Evolutionary conservation across 2,329 filamentous ascomycete genomes (phyloP).

Genomic region (Penicillium sumatraense): DNA sequence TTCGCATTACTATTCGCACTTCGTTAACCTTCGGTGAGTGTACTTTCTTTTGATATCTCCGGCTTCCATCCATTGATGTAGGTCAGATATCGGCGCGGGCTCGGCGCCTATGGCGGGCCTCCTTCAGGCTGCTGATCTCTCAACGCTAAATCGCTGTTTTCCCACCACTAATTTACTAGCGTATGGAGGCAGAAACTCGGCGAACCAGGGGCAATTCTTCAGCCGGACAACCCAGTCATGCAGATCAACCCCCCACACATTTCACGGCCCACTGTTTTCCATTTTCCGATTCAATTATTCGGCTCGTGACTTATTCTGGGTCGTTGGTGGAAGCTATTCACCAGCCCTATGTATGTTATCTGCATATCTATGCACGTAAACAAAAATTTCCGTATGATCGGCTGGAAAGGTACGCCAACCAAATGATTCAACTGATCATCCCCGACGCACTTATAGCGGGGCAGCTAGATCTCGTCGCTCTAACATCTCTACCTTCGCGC

Average conservation of each 20-base stretch:
- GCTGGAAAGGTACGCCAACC: not conserved
- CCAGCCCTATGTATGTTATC: not conserved
- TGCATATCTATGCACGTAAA: not conserved
- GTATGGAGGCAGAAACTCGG: slow-evolving; percentile 13
- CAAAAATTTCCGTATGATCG: not conserved
- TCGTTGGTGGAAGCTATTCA: not conserved
- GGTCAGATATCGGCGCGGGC: not conserved
- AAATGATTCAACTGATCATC: not conserved
- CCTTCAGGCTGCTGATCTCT: slow-evolving; percentile 18
- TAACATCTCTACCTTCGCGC: not conserved
- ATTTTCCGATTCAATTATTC: not conserved
- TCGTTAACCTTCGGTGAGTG: not conserved
- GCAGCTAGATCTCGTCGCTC: not conserved
- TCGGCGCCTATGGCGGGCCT: not conserved
- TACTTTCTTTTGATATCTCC: not conserved
- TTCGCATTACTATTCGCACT: not conserved
- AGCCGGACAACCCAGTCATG: not conserved
- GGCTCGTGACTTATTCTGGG: not conserved
- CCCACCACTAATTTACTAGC: not conserved
- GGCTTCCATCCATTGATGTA: too few relatives aligned
- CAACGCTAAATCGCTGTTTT: not conserved
- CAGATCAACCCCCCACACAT: not conserved
- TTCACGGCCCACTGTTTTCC: not conserved
- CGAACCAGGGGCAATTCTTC: slow-evolving; percentile 11
- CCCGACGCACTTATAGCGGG: not conserved